Evolutionary conservation across 75 land plant genomes (phyloP).

Genomic region (Pinus taeda): DNA sequence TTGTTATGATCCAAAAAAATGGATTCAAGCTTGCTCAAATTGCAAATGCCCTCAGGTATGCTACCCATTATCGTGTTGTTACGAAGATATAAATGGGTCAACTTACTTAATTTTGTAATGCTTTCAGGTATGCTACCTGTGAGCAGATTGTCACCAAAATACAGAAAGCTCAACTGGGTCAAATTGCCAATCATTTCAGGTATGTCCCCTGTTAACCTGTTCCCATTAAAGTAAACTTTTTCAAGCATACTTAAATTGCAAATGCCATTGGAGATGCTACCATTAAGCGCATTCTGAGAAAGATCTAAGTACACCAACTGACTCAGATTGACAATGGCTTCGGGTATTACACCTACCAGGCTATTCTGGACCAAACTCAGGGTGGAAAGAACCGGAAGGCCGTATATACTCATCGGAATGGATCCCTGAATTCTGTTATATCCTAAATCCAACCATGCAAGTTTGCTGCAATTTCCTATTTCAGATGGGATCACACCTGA

Average conservation of each 20-base stretch:
- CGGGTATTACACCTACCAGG: neutral
- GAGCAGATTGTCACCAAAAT: neutral
- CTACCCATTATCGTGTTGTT: too few species aligned
- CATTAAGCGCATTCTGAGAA: neutral
- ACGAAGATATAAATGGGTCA: neutral
- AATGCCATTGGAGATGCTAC: neutral
- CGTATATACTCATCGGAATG: neutral
- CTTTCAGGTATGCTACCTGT: neutral
- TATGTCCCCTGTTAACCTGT: neutral
- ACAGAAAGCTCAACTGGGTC: neutral
- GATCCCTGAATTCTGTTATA: neutral
- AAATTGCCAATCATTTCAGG: neutral
- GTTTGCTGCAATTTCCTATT: neutral
- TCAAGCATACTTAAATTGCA: neutral
- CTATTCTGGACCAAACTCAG: neutral
- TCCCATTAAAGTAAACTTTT: too few species aligned
- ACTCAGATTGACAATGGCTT: neutral
- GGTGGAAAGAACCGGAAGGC: neutral
- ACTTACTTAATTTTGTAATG: constrained; percentile 3
- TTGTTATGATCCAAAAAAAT: neutral
- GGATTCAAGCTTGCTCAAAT: neutral
- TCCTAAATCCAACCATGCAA: neutral
- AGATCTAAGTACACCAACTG: neutral
- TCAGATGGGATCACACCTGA: neutral
- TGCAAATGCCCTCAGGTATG: too few species aligned